Conservation (phyloP, 1,284 basidiomycete species). For the Mycosarcoma mackinlayi region DNA sequence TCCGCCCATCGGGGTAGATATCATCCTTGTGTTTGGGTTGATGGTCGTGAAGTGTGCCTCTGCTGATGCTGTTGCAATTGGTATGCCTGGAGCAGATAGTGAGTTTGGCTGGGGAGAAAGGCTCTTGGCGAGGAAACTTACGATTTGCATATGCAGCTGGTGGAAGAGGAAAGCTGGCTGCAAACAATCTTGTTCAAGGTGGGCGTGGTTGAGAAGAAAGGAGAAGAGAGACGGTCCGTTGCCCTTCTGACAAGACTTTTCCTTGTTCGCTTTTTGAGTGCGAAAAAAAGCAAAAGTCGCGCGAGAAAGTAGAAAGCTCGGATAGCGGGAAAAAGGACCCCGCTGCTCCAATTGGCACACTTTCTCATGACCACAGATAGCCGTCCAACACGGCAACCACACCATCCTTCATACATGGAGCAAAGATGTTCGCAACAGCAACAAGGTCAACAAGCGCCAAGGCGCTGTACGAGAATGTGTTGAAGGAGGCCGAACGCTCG, state of each 20-base stretch:
- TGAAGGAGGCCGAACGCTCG: slow-evolving; percentile 31
- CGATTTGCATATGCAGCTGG: not conserved
- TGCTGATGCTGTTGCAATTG: not conserved
- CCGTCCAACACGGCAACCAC: not conserved
- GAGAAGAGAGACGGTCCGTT: not conserved
- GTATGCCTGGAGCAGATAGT: not conserved
- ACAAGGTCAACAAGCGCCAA: slow-evolving; percentile 26
- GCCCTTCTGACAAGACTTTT: not conserved
- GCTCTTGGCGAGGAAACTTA: slow-evolving; percentile 9
- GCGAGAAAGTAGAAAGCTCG: slow-evolving; percentile 20
- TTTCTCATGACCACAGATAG: not conserved
- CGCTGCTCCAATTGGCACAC: no score
- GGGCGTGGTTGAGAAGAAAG: slow-evolving; percentile 16
- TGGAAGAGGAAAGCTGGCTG: slow-evolving; percentile 1
- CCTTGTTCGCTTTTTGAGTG: not conserved
- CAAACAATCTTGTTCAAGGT: no score
- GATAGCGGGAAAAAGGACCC: slow-evolving; percentile 23
- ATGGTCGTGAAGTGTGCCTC: not conserved
- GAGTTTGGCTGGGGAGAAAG: not conserved
- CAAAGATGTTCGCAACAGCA: slow-evolving; percentile 33
- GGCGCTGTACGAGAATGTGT: slow-evolving; percentile 31
- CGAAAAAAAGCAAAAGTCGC: slow-evolving; percentile 10
- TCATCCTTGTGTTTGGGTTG: slow-evolving; percentile 25
- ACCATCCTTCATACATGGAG: not conserved
- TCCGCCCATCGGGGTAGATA: slow-evolving; percentile 54